Evolutionary conservation across 78 protist species (phyloP).

Genomic region (slime mould (Dictyostelium discoideum)): DNA sequence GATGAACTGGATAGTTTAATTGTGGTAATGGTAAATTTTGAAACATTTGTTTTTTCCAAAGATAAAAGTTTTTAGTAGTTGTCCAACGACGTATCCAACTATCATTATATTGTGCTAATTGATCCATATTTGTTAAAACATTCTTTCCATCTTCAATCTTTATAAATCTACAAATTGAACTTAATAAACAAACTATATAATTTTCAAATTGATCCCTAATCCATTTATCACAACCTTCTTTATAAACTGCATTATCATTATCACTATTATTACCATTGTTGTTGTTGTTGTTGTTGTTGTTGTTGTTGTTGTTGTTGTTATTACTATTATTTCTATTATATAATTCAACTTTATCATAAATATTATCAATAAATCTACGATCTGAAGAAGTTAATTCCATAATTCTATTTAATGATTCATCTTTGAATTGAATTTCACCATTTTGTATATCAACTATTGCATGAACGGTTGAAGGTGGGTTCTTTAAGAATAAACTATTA

Average conservation of each 20-base stretch:
- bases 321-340: background rate
- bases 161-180: background rate
- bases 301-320: background rate
- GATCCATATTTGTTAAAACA: slow-evolving; percentile 17
- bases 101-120: slow-evolving; percentile 22
- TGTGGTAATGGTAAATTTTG: slow-evolving; percentile 10
- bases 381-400: slow-evolving; percentile 44
- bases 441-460: slow-evolving; percentile 67
- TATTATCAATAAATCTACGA: slow-evolving; percentile 57
- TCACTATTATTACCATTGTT: background rate
- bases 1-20: slow-evolving; percentile 53
- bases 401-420: slow-evolving; percentile 45
- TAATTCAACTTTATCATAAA: slow-evolving; percentile 21
- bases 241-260: background rate
- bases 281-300: background rate
- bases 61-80: slow-evolving; percentile 22
- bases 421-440: slow-evolving; percentile 41
- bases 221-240: slow-evolving; percentile 60
- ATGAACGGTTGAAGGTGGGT: slow-evolving; percentile 49
- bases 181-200: slow-evolving; percentile 23
- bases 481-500: slow-evolving; percentile 33
- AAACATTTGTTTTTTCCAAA: slow-evolving; percentile 44
- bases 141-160: slow-evolving; percentile 46
- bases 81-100: slow-evolving; percentile 42
- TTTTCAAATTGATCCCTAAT: slow-evolving; percentile 50